Evolutionary conservation across 352 stramenopile genomes (phyloP).

Genomic region (Phytophthora crassamura): DNA sequence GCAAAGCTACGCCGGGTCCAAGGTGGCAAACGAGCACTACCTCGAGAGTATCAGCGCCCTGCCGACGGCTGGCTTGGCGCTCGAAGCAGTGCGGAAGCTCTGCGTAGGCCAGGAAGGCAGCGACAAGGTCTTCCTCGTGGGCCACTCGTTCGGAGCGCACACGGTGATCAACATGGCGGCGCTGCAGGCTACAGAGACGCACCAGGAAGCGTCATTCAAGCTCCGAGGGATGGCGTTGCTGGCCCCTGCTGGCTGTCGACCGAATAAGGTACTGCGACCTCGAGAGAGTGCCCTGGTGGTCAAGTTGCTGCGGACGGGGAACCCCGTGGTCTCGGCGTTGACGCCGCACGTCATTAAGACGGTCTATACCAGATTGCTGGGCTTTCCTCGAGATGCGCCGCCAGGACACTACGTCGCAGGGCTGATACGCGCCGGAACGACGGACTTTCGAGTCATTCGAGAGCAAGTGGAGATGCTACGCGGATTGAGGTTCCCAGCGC

Average conservation of each 20-base stretch:
- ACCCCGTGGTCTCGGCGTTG: conserved; percentile 10
- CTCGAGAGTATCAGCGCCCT: conserved; percentile 43
- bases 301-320: conserved; percentile 32
- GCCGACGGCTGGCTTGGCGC: conserved; percentile 31
- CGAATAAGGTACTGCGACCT: conserved; percentile 46
- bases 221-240: conserved; percentile 47
- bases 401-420: conserved; percentile 41
- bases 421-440: conserved; percentile 46
- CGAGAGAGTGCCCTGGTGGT: conserved; percentile 39
- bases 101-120: conserved; percentile 7
- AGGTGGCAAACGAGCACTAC: conserved; percentile 24
- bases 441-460: conserved; percentile 39
- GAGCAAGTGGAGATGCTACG: conserved; percentile 31
- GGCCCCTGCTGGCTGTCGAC: conserved; percentile 41
- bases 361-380: conserved; percentile 48
- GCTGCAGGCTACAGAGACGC: conserved; percentile 19
- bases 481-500: conserved; percentile 28
- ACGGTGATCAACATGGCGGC: conserved; percentile 52
- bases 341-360: conserved; percentile 30
- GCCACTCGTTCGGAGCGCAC: conserved; percentile 58
- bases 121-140: conserved; percentile 46
- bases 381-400: conserved; percentile 36
- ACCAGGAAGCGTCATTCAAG: not conserved
- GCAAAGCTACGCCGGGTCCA: conserved; percentile 51
- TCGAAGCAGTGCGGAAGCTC: conserved; percentile 33